A percentile compares a stretch with the other conserved stretches of the same genome.
These are phyloP conservation scores for Aphanocladium album DNA, from an alignment of 2,329 filamentous ascomycete genomes.

Conservation along the genomic window DNA sequence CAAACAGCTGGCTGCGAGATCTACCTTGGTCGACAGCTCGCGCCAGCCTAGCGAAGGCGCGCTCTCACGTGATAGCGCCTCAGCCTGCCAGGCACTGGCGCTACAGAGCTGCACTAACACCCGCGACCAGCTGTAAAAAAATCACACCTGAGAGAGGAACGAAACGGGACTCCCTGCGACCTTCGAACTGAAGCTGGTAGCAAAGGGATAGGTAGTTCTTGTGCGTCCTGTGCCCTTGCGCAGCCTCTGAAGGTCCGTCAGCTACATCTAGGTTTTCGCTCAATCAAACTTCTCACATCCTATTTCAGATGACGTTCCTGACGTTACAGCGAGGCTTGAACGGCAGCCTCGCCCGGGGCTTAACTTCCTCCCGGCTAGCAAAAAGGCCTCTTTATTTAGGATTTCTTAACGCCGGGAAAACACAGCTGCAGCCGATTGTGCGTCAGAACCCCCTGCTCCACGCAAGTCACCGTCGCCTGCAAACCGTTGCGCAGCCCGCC, in stretches of 20 bases:
- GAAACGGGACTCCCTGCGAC: not conserved
- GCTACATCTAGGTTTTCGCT: not conserved
- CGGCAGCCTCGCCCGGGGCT: not conserved
- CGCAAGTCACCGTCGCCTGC: constrained; percentile 10
- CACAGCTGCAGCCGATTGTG: not conserved
- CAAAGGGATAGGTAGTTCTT: not conserved
- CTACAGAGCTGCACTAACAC: not conserved
- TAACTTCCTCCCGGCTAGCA: not conserved
- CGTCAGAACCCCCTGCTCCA: not conserved
- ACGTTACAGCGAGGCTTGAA: constrained; percentile 1
- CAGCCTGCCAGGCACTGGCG: not conserved
- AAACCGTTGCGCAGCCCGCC: not conserved
- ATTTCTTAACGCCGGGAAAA: not conserved
- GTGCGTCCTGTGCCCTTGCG: too few relatives aligned
- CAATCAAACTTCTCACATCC: not conserved
- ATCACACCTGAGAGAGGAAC: not conserved
- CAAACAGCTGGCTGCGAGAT: too few relatives aligned
- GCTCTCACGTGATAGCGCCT: constrained; percentile 4
- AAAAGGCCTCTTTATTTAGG: not conserved
- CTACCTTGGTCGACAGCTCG: too few relatives aligned
- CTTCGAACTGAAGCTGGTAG: not conserved
- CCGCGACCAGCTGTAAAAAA: not conserved
- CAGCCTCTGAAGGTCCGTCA: not conserved
- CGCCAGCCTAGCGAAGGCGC: too few relatives aligned
- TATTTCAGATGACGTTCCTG: not conserved